Conservation (phyloP, 2,329 filamentous ascomycete species). For the Dichotomopilus funicola region DNA sequence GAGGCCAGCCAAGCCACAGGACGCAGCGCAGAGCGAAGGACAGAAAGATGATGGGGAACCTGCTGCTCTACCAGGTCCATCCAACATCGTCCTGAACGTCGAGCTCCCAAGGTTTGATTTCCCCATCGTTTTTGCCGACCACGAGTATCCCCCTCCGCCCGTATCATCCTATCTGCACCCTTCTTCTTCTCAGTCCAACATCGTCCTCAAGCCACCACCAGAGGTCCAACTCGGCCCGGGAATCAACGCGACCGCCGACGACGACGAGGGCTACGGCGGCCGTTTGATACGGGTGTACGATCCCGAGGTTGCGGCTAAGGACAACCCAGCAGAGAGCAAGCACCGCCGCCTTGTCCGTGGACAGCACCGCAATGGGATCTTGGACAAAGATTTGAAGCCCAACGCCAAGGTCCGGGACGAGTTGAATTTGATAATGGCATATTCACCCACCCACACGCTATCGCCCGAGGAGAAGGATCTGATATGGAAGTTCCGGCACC, state of each 20-base stretch:
- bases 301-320: constrained; percentile 78
- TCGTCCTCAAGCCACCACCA: constrained; percentile 71
- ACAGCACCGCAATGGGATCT: constrained; percentile 80
- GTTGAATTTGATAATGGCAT: constrained; percentile 82
- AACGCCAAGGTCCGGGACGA: constrained; percentile 95
- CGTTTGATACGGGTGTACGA: constrained; percentile 84
- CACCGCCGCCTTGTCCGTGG: constrained; percentile 87
- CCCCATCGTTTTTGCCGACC: constrained; percentile 87
- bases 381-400: constrained; percentile 92
- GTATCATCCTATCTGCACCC: constrained; percentile 67
- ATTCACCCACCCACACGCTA: constrained; percentile 83
- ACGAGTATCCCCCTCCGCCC: constrained; percentile 82
- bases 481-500: constrained; percentile 96
- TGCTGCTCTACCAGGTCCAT: constrained; percentile 39
- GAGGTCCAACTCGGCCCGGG: constrained; percentile 87
- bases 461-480: constrained; percentile 90
- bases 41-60: constrained; percentile 32
- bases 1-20: constrained; percentile 49
- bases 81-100: constrained; percentile 75
- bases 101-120: constrained; percentile 95
- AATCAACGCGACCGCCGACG: constrained; percentile 60
- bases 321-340: constrained; percentile 93
- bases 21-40: constrained; percentile 31
- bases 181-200: constrained; percentile 57
- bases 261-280: constrained; percentile 43